Conservation (phyloP, 768 basidiomycete species). For the Calvatia gigantea region DNA sequence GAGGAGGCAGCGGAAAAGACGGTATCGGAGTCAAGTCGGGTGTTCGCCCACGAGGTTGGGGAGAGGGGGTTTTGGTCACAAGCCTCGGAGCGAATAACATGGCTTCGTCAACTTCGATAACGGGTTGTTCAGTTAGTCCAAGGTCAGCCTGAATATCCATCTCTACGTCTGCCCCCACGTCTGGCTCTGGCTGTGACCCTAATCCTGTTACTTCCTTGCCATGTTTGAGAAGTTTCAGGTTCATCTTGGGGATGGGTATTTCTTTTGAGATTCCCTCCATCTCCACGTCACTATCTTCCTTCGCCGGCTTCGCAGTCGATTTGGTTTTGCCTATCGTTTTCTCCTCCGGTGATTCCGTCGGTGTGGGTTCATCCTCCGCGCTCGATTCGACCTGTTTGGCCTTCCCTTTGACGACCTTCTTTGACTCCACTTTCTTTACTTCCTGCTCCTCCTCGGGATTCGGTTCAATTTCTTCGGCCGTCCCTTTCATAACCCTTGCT, state of each 20-base stretch:
- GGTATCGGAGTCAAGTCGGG: constrained; percentile 1
- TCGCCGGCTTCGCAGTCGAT: background rate
- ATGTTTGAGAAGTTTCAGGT: background rate
- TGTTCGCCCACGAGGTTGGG: background rate
- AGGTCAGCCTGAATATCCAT: background rate
- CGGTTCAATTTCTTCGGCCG: constrained; percentile 15
- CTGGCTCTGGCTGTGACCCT: background rate
- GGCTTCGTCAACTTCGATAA: background rate
- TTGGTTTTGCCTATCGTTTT: background rate
- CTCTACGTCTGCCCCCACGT: background rate
- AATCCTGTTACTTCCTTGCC: background rate
- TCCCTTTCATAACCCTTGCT: constrained; percentile 21
- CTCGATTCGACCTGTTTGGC: constrained; percentile 24
- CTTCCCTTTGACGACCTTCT: constrained; percentile 12
- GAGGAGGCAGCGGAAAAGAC: background rate
- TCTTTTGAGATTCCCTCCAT: background rate
- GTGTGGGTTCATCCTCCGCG: constrained; percentile 13
- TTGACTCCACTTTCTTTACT: constrained; percentile 19
- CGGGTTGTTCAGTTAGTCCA: background rate
- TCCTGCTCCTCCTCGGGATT: constrained; percentile 15
- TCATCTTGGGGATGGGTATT: background rate
- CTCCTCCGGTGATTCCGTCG: background rate
- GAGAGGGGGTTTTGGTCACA: background rate
- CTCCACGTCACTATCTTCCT: background rate
- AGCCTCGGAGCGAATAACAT: background rate